phyloP scores from a whole-genome alignment of 2,329 filamentous ascomycete species.

The Aspergillus nomiae region DNA sequence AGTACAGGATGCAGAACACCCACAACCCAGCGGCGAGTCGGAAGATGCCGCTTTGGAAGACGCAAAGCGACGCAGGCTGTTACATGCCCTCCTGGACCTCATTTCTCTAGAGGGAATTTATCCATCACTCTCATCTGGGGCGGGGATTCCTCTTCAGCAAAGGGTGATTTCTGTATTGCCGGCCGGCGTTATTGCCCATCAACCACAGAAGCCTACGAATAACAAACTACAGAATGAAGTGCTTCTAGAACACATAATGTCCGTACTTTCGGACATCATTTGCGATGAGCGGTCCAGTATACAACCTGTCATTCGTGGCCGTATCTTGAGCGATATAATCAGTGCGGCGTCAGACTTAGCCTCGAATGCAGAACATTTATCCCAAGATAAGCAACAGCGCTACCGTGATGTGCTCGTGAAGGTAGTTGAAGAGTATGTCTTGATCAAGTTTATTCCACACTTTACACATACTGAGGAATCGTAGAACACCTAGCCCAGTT shows the following conservation, averaged over 20 bases:
- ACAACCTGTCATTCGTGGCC: conserved; percentile 40
- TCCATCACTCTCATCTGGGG: conserved; percentile 44
- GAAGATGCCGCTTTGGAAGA: conserved; percentile 40
- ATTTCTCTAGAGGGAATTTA: conserved; percentile 49
- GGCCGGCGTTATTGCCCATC: conserved; percentile 44
- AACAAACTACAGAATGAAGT: conserved; percentile 29
- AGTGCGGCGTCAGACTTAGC: conserved; percentile 41
- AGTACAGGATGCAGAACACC: conserved; percentile 13
- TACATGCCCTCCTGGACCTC: conserved; percentile 46
- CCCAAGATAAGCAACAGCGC: conserved; percentile 15
- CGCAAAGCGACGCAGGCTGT: conserved; percentile 41
- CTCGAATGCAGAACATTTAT: conserved; percentile 34
- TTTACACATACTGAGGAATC: conserved; percentile 17
- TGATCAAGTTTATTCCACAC: background rate
- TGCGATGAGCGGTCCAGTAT: conserved; percentile 38
- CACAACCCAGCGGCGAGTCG: conserved; percentile 7
- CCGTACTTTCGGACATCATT: conserved; percentile 31
- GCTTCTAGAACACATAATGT: conserved; percentile 35
- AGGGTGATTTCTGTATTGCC: conserved; percentile 47
- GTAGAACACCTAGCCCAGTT: conserved; percentile 38
- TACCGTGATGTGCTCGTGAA: conserved; percentile 29
- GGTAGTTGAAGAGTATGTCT: conserved; percentile 39
- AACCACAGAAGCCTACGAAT: conserved; percentile 20
- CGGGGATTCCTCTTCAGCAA: conserved; percentile 47
- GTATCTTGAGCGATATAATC: conserved; percentile 45